A percentile compares a stretch with the other conserved stretches of the same genome.
These are phyloP conservation scores for Lichina pygmaea DNA, from an alignment of 495 filamentous ascomycete species.

Conservation along the genomic window DNA sequence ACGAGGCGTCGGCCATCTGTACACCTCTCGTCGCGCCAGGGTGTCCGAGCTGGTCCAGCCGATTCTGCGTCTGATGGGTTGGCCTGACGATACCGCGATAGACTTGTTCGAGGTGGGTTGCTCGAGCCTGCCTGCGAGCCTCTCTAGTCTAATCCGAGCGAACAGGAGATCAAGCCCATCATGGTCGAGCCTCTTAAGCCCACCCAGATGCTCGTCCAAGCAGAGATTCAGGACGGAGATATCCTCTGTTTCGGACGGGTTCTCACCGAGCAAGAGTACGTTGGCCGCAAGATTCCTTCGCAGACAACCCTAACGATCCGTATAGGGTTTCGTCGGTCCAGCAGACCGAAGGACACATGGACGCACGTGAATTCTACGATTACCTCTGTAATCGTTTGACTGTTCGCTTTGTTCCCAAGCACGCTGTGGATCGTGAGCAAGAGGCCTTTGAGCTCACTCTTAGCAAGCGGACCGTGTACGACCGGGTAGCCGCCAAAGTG, in stretches of 20 bases:
- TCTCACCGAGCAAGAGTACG: conserved; percentile 31
- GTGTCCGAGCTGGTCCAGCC: conserved; percentile 59
- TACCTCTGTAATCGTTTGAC: conserved; percentile 62
- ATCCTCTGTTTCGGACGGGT: conserved; percentile 78
- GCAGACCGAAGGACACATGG: conserved; percentile 20
- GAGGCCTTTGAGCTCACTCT: conserved; percentile 46
- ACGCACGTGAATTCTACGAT: conserved; percentile 73
- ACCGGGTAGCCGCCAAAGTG: conserved; percentile 66
- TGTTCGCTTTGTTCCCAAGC: conserved; percentile 37
- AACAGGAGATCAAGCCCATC: conserved; percentile 71
- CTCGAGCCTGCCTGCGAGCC: background rate
- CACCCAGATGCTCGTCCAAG: conserved; percentile 62
- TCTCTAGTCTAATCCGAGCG: background rate
- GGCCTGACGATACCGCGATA: conserved; percentile 32
- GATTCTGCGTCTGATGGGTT: conserved; percentile 67
- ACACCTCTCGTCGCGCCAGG: conserved; percentile 65
- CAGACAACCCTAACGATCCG: background rate
- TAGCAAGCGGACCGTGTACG: conserved; percentile 73
- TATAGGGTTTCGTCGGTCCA: conserved; percentile 7
- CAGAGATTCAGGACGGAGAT: conserved; percentile 91
- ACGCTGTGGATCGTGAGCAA: conserved; percentile 16
- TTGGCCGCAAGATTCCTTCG: background rate
- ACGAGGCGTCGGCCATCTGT: conserved; percentile 50
- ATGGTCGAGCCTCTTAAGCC: conserved; percentile 93
- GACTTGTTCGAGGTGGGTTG: conserved; percentile 42